Evolutionary conservation across 257 asterid genomes (phyloP).

Genomic region (Prunella vulgaris): DNA sequence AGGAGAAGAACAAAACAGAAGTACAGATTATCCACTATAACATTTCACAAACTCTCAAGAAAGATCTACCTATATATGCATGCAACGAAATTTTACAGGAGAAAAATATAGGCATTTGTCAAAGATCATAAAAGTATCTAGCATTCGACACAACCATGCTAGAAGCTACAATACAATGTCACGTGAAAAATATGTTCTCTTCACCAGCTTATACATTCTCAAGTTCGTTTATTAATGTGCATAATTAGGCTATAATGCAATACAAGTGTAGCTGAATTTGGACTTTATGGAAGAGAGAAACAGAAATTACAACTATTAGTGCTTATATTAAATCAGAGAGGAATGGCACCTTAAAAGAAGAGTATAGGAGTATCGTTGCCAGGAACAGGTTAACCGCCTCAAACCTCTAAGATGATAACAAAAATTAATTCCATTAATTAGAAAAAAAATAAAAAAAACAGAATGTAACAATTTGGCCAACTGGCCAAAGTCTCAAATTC

Average conservation of each 20-base stretch:
- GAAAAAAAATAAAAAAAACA: neutral
- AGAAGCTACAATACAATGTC: neutral
- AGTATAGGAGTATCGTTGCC: conserved; percentile 71
- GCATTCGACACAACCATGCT: neutral
- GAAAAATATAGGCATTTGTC: neutral
- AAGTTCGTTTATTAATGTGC: neutral
- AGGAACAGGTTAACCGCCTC: conserved; percentile 77
- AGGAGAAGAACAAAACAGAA: neutral
- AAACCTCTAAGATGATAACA: conserved; percentile 46
- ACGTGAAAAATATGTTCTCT: neutral
- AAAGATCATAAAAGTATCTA: neutral
- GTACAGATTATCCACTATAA: neutral
- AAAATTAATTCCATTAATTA: conserved; percentile 11
- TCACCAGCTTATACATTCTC: neutral
- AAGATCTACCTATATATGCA: neutral
- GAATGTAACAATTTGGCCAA: neutral
- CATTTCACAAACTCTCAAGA: neutral
- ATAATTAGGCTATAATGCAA: neutral
- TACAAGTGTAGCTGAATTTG: neutral
- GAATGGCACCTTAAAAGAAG: conserved; percentile 83
- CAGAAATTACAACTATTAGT: conserved; percentile 12
- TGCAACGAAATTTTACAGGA: neutral
- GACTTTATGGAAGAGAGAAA: conserved; percentile 1
- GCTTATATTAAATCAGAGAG: conserved; percentile 15
- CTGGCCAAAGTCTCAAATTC: conserved; percentile 4